A percentile compares a stretch with the other conserved stretches of the same genome.
phyloP scores from a whole-genome alignment of 2,329 filamentous ascomycete genomes.

The Orbilia blumenaviensis region DNA sequence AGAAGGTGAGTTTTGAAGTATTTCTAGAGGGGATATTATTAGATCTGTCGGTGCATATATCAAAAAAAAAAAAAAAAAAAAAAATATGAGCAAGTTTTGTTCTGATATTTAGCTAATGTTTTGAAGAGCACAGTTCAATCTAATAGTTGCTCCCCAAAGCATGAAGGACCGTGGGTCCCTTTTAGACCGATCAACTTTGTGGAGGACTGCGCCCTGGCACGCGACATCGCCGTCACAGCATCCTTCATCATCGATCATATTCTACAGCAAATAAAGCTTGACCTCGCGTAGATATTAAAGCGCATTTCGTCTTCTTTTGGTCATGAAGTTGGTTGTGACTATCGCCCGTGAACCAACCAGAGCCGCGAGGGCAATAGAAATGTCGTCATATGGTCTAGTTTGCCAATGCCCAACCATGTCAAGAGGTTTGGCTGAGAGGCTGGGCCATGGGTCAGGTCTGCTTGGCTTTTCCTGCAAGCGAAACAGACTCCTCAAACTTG shows the following conservation, averaged over 20 bases:
- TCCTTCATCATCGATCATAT: conserved; percentile 5
- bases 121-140: background rate
- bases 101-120: background rate
- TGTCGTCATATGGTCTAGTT: conserved; percentile 45
- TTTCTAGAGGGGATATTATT: background rate
- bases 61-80: too few species aligned
- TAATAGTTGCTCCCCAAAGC: background rate
- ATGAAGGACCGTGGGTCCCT: background rate
- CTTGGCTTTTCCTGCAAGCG: conserved; percentile 6
- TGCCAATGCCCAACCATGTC: conserved; percentile 29
- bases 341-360: conserved; percentile 22
- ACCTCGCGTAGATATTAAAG: conserved; percentile 21
- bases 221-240: conserved; percentile 8
- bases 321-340: conserved; percentile 18
- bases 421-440: conserved; percentile 26
- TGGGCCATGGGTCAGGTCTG: conserved; percentile 7
- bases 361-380: background rate
- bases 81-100: background rate
- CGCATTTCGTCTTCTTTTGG: background rate
- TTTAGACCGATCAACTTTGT: background rate
- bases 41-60: background rate
- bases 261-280: background rate
- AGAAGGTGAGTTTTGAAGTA: background rate
- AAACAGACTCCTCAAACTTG: background rate
- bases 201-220: background rate